These are phyloP conservation scores for Fusarium veterinarium DNA, from an alignment of 2,329 filamentous ascomycete species.

Conservation along the genomic window DNA sequence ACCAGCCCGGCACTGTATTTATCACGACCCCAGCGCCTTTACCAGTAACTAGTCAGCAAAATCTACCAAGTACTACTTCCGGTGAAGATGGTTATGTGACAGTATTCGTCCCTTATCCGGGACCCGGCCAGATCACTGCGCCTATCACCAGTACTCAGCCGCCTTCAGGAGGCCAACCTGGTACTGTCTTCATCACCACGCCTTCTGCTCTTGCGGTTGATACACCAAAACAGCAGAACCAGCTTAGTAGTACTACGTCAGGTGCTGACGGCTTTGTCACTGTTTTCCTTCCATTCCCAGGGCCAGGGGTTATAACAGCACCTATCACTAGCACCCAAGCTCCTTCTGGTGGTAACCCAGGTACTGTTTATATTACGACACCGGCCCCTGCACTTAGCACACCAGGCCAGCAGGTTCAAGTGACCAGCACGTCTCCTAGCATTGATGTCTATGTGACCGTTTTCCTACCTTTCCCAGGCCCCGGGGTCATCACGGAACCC, in stretches of 20 bases:
- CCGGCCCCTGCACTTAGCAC: background rate
- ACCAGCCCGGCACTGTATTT: background rate
- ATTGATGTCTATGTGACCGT: slow-evolving; percentile 4
- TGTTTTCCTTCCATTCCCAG: background rate
- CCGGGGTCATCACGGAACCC: slow-evolving; percentile 3
- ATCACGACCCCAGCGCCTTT: background rate
- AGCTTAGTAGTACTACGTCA: background rate
- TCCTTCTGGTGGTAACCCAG: background rate
- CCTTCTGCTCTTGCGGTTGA: background rate
- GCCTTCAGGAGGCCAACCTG: too few species aligned
- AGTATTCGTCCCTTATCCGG: background rate
- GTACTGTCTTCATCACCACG: too few species aligned
- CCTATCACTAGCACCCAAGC: background rate
- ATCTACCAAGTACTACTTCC: background rate
- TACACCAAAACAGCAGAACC: background rate
- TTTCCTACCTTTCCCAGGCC: slow-evolving; percentile 11
- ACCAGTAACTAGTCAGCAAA: background rate
- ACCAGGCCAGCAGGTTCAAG: background rate
- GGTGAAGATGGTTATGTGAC: background rate
- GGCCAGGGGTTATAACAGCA: background rate
- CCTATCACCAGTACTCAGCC: background rate
- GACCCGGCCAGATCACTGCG: background rate
- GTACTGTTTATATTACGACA: background rate
- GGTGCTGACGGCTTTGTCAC: background rate
- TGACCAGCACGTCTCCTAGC: background rate